Evolutionary conservation across 495 filamentous ascomycete genomes (phyloP), one percentile per base, ranked within the genome.

Genomic region (Aspergillus heteromorphus): DNA sequence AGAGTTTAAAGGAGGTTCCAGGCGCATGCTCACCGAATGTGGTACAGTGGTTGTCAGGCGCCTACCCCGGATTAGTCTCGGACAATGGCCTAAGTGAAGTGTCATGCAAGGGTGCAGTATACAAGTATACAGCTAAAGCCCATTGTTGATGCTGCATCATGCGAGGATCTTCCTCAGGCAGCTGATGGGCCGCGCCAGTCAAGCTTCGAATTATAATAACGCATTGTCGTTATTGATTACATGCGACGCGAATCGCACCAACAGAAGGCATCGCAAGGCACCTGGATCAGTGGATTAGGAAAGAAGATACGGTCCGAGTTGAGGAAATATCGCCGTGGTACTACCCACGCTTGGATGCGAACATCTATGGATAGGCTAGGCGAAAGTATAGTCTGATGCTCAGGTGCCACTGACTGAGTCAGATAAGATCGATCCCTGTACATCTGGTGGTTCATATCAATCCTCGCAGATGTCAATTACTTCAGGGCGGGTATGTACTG

Each of bases 21-120:
- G 23, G 16, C 7, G 21, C 21, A 16, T 30, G 21, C 10, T 47
- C 21, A 17, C 23, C 8, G 27, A 30, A 27, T 27, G 43, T 47
- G 43, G 43, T 20, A 47, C 17, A 47, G 14, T 23, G 13, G 21
- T 23, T 47, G 43, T 29, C 43, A 47, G 43, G 16, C 23, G 43
- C 43, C 43, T 47, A 16, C 43, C 43, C 43, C 43, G 25, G 21
- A 47, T 29, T 47, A 47, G 43, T 27, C 43, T 47, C 18, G 43
- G 43, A 16, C 3, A 23, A 47, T 29, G 21, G 43, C 6, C 43
- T 13, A 27, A 13, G 34, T 14, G 34, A 38, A 47, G 43, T 27
- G 14, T 14, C 43, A 47, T 47, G 43, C 21, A 47, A 47, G 43
- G 43, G 43, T 27, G 21, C 3, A 21, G 19, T 9, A 5, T 27